These are phyloP conservation scores for Boletus subparvulus DNA, from an alignment of 768 basidiomycete species.

Conservation along the genomic window DNA sequence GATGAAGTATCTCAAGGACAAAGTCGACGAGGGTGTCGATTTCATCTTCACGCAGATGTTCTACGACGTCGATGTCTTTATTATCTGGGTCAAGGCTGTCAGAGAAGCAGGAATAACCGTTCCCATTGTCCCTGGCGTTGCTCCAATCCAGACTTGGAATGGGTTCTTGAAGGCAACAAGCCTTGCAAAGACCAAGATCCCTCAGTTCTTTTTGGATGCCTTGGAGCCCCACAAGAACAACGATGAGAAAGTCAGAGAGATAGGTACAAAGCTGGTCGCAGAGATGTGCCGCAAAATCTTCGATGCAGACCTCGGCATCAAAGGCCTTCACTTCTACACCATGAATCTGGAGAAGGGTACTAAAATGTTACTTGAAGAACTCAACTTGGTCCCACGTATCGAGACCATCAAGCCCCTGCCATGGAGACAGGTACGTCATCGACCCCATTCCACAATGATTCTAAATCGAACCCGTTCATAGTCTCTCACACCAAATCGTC, in stretches of 20 bases:
- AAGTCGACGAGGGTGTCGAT: conserved; percentile 84
- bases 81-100: conserved; percentile 83
- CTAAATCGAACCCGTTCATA: conserved; percentile 29
- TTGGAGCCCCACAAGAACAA: conserved; percentile 88
- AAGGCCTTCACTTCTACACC: conserved; percentile 93
- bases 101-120: conserved; percentile 84
- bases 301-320: conserved; percentile 74
- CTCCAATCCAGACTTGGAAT: conserved; percentile 95
- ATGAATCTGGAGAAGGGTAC: conserved; percentile 97
- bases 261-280: conserved; percentile 93
- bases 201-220: conserved; percentile 68
- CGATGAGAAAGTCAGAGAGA: conserved; percentile 88
- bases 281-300: conserved; percentile 92
- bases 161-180: conserved; percentile 84
- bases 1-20: conserved; percentile 84
- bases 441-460: background rate
- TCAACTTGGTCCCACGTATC: conserved; percentile 81
- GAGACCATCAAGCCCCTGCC: conserved; percentile 95
- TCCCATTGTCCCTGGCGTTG: conserved; percentile 91
- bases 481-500: conserved; percentile 90
- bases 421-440: conserved; percentile 80
- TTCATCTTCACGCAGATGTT: conserved; percentile 99
- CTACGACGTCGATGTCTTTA: conserved; percentile 90
- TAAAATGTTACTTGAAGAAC: conserved; percentile 90
- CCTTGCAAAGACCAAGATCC: conserved; percentile 77